Percentiles rank a stretch among this genome's conserved stretches.
phyloP scores from a whole-genome alignment of 2,329 filamentous ascomycete genomes.

The Verticillium nubilum region DNA sequence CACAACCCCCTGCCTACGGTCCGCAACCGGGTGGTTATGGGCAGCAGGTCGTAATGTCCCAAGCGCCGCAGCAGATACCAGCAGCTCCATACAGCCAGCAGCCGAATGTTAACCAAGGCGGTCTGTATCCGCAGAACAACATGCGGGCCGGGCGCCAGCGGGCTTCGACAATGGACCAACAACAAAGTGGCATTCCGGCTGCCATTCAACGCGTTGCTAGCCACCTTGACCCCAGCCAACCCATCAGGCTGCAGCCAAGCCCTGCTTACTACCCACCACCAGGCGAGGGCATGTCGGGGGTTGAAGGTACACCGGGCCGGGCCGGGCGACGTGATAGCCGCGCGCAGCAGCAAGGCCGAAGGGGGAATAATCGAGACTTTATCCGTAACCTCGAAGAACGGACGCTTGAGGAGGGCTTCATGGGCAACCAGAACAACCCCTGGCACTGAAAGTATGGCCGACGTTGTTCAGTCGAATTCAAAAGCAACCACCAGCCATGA shows the following conservation, averaged over 20 bases:
- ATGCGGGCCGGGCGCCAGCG: constrained; percentile 76
- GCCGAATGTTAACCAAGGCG: constrained; percentile 40
- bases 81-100: constrained; percentile 52
- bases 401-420: constrained; percentile 88
- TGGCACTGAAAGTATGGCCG: constrained; percentile 56
- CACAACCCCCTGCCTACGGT: constrained; percentile 74
- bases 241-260: constrained; percentile 89
- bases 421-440: constrained; percentile 55
- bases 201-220: constrained; percentile 93
- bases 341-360: constrained; percentile 54
- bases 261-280: constrained; percentile 96
- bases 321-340: constrained; percentile 72
- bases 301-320: constrained; percentile 52
- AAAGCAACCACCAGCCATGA: neutral
- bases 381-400: constrained; percentile 92
- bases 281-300: constrained; percentile 68
- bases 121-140: constrained; percentile 57
- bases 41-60: constrained; percentile 68
- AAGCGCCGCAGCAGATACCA: constrained; percentile 60
- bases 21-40: constrained; percentile 66
- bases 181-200: constrained; percentile 85
- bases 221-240: constrained; percentile 89
- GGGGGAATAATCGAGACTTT: constrained; percentile 76
- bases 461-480: neutral
- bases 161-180: constrained; percentile 93